Base-by-base conservation (phyloP, 2,329 filamentous ascomycete species). In the Alternaria gaisen region DNA sequence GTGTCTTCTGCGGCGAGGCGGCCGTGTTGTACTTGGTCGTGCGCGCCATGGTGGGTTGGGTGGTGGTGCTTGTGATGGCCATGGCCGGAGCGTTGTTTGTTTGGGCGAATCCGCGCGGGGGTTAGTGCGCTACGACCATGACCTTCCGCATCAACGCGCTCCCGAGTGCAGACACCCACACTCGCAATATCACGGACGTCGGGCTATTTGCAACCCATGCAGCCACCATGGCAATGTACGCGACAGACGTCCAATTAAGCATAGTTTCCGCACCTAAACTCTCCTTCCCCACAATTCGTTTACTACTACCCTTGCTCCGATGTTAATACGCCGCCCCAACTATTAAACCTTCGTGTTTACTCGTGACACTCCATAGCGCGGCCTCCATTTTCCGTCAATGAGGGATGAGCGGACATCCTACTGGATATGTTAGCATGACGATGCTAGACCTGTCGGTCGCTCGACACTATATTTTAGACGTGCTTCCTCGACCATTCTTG, bases 1-100 rank as follows among this genome's bases (percentile, higher is more conserved):
- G 64, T 38, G 71, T 67, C 70, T 84, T 86, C 67, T 84, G 84
- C 66, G 83, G 84, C 62, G 83, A 86, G 48, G 81, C 80, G 52
- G 69, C 66, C 54, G 81, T 80, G 70, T 68, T 75, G 63, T 77
- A 73, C 63, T 83, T 83, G 58, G 71, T 82, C 56, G 86, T 82
- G 77, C 86, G 84, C 79, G 86, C 84, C 86, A 88, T 88, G 63
- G 34, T 38, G 34, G 10, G 28, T 30, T 30, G 28, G 28, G 28
- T 10, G 1, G 10, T 11, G 28, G 28, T 30, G 28, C 10, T 30
- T 30, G 28, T 10, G 10, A 11, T 30, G 8, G 28, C 28, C 11
- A 10, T 30, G 28, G 28, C 28, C 28, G 28, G 28, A 30, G 28
- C 28, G 3, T 30, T 30, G 28, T 30, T 30, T 30, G 28, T 30